Evolutionary conservation across 441 rosid genomes (phyloP), one percentile per base, ranked within the genome.

Genomic region (Geranium incanum): DNA sequence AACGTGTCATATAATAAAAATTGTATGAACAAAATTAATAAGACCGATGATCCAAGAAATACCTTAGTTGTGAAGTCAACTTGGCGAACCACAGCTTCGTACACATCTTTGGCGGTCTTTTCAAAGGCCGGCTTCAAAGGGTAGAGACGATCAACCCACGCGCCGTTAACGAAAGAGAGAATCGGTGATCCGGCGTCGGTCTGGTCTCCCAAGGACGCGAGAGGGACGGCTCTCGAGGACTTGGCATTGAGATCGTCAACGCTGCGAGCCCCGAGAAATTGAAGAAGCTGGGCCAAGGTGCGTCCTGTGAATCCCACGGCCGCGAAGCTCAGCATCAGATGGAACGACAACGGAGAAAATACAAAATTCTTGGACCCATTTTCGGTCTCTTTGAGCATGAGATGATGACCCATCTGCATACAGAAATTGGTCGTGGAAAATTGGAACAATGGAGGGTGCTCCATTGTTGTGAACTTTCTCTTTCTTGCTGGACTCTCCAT

Each of bases 251-350:
- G 75, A n/a, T 78, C 69, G 1, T 66, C 45, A 4, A 69, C 15
- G 71, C 75, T 69, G 6, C 36, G 45, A 3, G 77, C 62, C 3
- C 67, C 69, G 3, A 85, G 71, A 68, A 74, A 75, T 18, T 59
- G 64, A 21, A 81, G 82, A 36, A 83, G 76, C 63, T 79, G 80
- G 9, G 71, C 66, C 33, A 75, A 23, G 0, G 79, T 76, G 5
- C 65, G 64, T 1, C 88, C 86, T 4, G 9, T 69, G 7, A 79
- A 73, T 33, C 83, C 86, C 1, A 62, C 72, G 5, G 83, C 82
- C 16, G 77, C 19, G 15, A 85, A 63, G 80, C 84, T 78, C 68
- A 83, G 9, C 72, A 80, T 37, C 2, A 70, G 64, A 11, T 80
- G 81, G 69, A 52, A 52, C 0, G 60, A 52, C 3, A 52, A 52